These are phyloP conservation scores for Cryomyces minteri DNA, from an alignment of 495 filamentous ascomycete genomes.

Conservation along the genomic window DNA sequence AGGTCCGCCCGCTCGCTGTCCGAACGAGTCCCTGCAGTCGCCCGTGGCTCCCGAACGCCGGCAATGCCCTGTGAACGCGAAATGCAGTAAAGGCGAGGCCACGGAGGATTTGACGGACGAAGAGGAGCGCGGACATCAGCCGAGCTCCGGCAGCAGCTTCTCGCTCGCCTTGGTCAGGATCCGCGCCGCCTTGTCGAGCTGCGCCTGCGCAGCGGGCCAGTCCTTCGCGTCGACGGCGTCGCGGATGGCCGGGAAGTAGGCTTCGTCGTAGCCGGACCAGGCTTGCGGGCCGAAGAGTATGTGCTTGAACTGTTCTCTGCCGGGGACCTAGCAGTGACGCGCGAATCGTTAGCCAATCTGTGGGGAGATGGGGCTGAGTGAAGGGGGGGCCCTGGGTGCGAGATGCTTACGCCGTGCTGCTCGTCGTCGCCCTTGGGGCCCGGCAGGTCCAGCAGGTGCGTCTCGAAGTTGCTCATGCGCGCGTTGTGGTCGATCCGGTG, in stretches of 20 bases:
- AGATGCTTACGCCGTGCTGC: conserved; percentile 36
- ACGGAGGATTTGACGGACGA: no score
- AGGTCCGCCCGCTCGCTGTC: no score
- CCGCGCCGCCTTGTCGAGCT: conserved; percentile 52
- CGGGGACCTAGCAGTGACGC: conserved; percentile 41
- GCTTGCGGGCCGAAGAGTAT: conserved; percentile 68
- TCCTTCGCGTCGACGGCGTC: conserved; percentile 59
- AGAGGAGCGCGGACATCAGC: no score
- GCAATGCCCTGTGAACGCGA: no score
- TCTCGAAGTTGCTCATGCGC: conserved; percentile 57
- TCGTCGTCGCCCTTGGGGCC: conserved; percentile 17
- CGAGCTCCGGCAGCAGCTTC: conserved; percentile 23
- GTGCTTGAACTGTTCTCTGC: conserved; percentile 89
- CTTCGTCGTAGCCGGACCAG: conserved; percentile 58
- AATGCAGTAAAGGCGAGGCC: no score
- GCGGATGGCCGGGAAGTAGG: conserved; percentile 69
- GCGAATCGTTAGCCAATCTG: not conserved
- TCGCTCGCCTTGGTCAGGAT: conserved; percentile 49
- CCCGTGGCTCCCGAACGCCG: no score
- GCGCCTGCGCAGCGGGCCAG: conserved; percentile 48
- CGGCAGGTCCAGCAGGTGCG: conserved; percentile 54
- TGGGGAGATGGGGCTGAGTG: not conserved
- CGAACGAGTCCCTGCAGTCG: no score
- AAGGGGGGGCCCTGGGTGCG: not conserved
- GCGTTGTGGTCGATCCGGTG: conserved; percentile 41